A percentile compares a stretch with the other conserved stretches of the same genome.
These are phyloP conservation scores for Myriosclerotinia duriaeana DNA, from an alignment of 2,329 filamentous ascomycete genomes.

Conservation along the genomic window DNA sequence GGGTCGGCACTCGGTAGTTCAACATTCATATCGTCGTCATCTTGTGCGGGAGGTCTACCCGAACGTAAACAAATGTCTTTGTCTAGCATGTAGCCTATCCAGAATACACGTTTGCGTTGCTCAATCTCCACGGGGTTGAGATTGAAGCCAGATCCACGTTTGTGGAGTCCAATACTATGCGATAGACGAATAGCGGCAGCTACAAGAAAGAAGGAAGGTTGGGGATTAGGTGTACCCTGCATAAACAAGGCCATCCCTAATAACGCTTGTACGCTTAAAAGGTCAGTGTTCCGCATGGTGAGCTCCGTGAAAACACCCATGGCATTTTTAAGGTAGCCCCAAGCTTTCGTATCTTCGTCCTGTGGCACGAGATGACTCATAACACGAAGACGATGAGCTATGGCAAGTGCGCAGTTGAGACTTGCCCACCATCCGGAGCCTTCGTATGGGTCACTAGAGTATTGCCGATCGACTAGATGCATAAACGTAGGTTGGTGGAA, in stretches of 20 bases:
- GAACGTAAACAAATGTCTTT: constrained; percentile 72
- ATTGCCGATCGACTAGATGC: constrained; percentile 92
- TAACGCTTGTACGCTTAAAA: constrained; percentile 90
- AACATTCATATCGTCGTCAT: constrained; percentile 89
- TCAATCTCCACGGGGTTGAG: constrained; percentile 92
- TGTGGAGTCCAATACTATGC: constrained; percentile 93
- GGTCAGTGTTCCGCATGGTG: constrained; percentile 92
- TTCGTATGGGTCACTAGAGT: constrained; percentile 87
- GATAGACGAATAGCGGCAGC: constrained; percentile 86
- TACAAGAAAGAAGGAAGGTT: constrained; percentile 88
- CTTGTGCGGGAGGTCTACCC: constrained; percentile 69
- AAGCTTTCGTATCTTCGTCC: constrained; percentile 91
- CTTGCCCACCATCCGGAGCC: constrained; percentile 99
- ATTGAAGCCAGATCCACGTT: constrained; percentile 88
- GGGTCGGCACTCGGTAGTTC: constrained; percentile 91
- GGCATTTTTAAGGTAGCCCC: constrained; percentile 95
- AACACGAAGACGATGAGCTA: constrained; percentile 85
- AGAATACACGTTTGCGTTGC: constrained; percentile 77
- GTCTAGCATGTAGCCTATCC: constrained; percentile 73
- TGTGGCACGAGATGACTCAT: constrained; percentile 92
- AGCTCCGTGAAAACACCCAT: constrained; percentile 91
- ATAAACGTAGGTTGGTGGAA: constrained; percentile 99
- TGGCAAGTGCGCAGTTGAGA: constrained; percentile 90
- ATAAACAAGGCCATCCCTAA: constrained; percentile 93
- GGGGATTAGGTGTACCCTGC: constrained; percentile 93